These are phyloP conservation scores for Pulveroboletus ravenelii DNA, from an alignment of 768 basidiomycete genomes.

Conservation along the genomic window DNA sequence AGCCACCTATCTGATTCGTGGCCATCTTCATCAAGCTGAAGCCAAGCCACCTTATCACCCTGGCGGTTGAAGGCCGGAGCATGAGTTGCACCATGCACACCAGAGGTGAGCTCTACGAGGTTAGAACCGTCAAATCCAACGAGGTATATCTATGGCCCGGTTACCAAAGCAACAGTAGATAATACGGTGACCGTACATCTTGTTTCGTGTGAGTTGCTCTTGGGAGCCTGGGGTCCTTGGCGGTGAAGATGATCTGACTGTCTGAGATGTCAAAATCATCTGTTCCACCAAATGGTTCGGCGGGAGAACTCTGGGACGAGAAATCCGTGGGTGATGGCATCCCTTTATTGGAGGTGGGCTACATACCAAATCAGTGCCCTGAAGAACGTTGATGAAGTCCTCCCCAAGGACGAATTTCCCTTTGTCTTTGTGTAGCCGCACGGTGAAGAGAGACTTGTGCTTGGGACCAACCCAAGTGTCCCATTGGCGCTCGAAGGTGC, in stretches of 20 bases:
- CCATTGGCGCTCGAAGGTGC: slow-evolving; percentile 73
- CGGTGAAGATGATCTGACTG: slow-evolving; percentile 71
- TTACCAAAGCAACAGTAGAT: neutral
- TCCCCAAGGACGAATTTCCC: slow-evolving; percentile 49
- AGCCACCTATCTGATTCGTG: slow-evolving; percentile 79
- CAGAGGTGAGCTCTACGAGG: slow-evolving; percentile 72
- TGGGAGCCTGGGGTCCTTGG: slow-evolving; percentile 76
- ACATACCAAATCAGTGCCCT: slow-evolving; percentile 67
- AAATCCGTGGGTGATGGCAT: neutral
- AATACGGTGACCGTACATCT: slow-evolving; percentile 44
- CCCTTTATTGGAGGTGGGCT: neutral
- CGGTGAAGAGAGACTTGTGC: slow-evolving; percentile 65
- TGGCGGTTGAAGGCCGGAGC: slow-evolving; percentile 63
- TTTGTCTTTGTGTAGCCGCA: slow-evolving; percentile 47
- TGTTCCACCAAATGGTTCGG: slow-evolving; percentile 83
- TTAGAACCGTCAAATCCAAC: slow-evolving; percentile 52
- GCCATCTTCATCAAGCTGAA: slow-evolving; percentile 82
- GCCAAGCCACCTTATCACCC: slow-evolving; percentile 78
- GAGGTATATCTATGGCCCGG: slow-evolving; percentile 56
- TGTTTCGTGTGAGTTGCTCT: slow-evolving; percentile 87
- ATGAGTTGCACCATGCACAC: slow-evolving; percentile 78
- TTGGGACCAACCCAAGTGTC: slow-evolving; percentile 74
- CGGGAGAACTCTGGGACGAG: slow-evolving; percentile 53
- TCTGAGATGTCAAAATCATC: slow-evolving; percentile 76
- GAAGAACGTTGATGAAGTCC: slow-evolving; percentile 55